phyloP scores from a whole-genome alignment of 306 rosid genomes.

The Pueraria montana region DNA sequence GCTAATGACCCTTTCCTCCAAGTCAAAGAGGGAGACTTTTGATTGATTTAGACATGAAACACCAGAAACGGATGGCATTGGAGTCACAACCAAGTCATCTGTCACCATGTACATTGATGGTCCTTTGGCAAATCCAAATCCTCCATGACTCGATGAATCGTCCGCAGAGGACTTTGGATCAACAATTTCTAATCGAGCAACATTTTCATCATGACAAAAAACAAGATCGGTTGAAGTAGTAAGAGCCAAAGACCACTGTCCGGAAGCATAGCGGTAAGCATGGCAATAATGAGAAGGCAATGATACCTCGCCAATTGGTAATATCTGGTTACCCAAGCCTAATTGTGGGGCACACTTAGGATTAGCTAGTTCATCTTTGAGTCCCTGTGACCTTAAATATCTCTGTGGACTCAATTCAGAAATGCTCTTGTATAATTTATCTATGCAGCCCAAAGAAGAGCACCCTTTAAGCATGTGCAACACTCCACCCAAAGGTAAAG shows the following conservation, averaged over 20 bases:
- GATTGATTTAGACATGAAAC: neutral
- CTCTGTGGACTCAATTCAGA: neutral
- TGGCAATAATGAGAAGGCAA: too few species aligned
- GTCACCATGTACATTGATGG: constrained; percentile 29
- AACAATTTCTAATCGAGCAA: too few species aligned
- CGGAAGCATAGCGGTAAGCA: too few species aligned
- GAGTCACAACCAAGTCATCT: constrained; percentile 44
- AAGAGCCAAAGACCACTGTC: too few species aligned
- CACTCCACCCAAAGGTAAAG: too few species aligned
- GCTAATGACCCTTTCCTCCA: neutral
- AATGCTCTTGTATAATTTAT: neutral
- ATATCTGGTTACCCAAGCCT: neutral
- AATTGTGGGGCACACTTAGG: neutral
- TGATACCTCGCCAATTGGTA: too few species aligned
- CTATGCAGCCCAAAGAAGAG: neutral
- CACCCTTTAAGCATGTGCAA: neutral
- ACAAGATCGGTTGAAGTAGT: too few species aligned
- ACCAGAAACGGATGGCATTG: neutral
- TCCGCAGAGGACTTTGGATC: too few species aligned
- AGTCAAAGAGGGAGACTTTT: neutral
- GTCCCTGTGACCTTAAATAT: neutral
- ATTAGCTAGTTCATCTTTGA: neutral
- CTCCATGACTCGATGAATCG: too few species aligned
- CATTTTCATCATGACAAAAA: too few species aligned
- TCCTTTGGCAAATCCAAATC: too few species aligned